phyloP scores from a whole-genome alignment of 805 yeast genomes.

The Jamesozyma gamospora region DNA sequence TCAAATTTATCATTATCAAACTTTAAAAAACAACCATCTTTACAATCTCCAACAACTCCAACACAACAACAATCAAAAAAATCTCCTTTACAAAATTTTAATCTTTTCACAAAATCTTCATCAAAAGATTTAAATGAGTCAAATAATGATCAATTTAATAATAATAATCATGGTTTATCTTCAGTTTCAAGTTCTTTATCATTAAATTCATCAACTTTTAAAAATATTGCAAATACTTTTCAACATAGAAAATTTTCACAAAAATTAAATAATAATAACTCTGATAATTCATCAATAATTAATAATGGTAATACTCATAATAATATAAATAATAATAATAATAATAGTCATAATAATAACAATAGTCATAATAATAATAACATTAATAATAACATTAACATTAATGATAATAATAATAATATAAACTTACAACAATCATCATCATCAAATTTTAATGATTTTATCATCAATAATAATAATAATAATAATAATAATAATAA shows the following conservation, averaged over 20 bases:
- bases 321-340: background rate
- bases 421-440: too few species aligned
- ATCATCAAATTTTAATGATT: background rate
- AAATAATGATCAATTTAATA: conserved; percentile 11
- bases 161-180: conserved; percentile 4
- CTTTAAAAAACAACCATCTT: conserved; percentile 20
- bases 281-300: conserved; percentile 25
- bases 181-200: conserved; percentile 26
- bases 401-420: background rate
- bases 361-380: too few species aligned
- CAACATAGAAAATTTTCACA: conserved; percentile 35
- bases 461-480: background rate
- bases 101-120: conserved; percentile 24
- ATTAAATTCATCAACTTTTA: conserved; percentile 26
- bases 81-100: conserved; percentile 28
- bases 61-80: conserved; percentile 20
- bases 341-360: background rate
- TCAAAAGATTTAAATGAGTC: conserved; percentile 15
- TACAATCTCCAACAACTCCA: conserved; percentile 4
- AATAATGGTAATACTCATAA: background rate
- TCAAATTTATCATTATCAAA: conserved; percentile 24
- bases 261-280: conserved; percentile 32
- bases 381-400: too few species aligned
- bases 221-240: conserved; percentile 24
- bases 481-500: background rate